Base-by-base conservation (phyloP, 1,284 basidiomycete species). In the Cryptococcus sp. region DNA sequence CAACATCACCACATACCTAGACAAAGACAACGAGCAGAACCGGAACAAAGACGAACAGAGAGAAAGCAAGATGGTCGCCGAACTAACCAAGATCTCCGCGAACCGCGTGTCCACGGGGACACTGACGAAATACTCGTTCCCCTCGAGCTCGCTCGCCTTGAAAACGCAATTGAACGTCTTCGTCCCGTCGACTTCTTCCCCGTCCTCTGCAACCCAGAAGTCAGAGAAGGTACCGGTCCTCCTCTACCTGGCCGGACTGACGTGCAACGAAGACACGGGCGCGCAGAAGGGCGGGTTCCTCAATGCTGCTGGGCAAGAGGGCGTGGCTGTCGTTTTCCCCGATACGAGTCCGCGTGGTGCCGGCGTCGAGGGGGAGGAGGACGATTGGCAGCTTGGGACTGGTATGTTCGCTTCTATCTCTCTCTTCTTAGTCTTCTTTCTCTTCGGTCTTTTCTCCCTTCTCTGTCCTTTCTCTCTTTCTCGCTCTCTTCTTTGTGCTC, bases 331-430 rank as follows among this genome's bases (percentile, higher is more conserved):
- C 50, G 86, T 99, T 44, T 96, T 97, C 77, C 93, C 96, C 0
- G 96, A 99, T 75, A 99, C 96, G 0, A 92, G 89, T 42, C 96
- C 96, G 2, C 85, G 95, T 35, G 93, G 93, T 1, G 94, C 95
- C 1, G 88, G 87, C n/a, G 84, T 93, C 58, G 85, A 88, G 55
- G 92, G 89, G 50, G 93, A 99, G 79, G 86, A 91, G 49, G 84
- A 85, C 61, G 87, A 88, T 74, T 96, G 91, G 91, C 90, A 97
- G 73, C 91, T 94, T 75, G 92, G 92, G n/a, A 89, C 88, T 23
- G 87, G 86, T 74, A 54, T 55, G 74, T 66, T 66, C 4, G n/a
- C 1, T 10, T 10, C 27, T 31, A 4, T 10, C 27, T 31, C 27
- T 31, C 27, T 31, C 27, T 10, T 31, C 27, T 31, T 10, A 5